A percentile compares a stretch with the other conserved stretches of the same genome.
Conservation (phyloP, 768 basidiomycete genomes). For the Psilocybe cyanescens region DNA sequence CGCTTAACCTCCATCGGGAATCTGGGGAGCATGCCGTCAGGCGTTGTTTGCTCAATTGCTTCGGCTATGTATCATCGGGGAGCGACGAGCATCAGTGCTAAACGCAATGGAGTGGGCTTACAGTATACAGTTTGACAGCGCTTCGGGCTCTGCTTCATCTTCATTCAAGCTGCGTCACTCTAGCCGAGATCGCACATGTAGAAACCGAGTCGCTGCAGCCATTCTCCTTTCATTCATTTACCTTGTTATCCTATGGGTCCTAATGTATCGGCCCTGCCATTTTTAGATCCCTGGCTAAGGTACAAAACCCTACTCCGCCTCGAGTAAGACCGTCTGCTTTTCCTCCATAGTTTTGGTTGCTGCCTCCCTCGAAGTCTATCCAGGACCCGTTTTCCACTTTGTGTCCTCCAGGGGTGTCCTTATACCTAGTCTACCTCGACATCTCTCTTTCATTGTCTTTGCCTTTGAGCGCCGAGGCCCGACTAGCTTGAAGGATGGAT, state of each 20-base stretch:
- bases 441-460: not conserved
- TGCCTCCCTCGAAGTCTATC: not conserved
- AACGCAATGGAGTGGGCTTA: not conserved
- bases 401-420: not conserved
- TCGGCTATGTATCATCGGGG: not conserved
- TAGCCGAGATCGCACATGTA: not conserved
- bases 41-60: not conserved
- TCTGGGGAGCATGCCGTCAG: constrained; percentile 1
- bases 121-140: not conserved
- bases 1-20: not conserved
- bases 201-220: not conserved
- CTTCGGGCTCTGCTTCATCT: no score
- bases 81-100: not conserved
- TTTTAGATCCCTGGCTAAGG: not conserved
- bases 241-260: not conserved
- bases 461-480: not conserved
- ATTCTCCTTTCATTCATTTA: constrained; percentile 5
- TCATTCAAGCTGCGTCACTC: not conserved
- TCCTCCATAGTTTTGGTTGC: not conserved
- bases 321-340: not conserved
- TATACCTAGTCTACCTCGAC: not conserved
- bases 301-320: not conserved
- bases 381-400: not conserved
- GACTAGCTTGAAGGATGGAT: not conserved
- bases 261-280: not conserved